Evolutionary conservation across 306 rosid species (phyloP).

Genomic region (Sindora glabra): DNA sequence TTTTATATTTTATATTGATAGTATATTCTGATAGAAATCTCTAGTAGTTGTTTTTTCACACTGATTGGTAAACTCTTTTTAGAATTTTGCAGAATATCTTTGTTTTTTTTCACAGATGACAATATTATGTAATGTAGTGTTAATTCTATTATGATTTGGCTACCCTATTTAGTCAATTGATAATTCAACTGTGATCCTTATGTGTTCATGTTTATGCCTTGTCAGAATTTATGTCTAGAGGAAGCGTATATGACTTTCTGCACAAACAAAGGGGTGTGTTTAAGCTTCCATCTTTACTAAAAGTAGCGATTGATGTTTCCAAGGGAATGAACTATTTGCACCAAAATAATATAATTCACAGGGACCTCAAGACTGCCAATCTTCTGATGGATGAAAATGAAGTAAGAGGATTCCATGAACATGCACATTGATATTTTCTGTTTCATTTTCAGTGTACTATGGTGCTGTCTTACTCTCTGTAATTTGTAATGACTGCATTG

Average conservation of each 20-base stretch:
- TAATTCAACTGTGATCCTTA: conserved; percentile 26
- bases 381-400: conserved; percentile 99
- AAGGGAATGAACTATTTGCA: conserved; percentile 98
- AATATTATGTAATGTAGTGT: conserved; percentile 7
- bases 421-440: conserved; percentile 15
- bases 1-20: neutral
- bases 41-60: neutral
- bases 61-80: neutral
- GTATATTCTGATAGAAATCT: neutral
- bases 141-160: conserved; percentile 25
- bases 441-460: conserved; percentile 9
- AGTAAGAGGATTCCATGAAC: conserved; percentile 45
- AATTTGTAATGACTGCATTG: conserved; percentile 1
- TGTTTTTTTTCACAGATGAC: conserved; percentile 14
- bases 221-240: conserved; percentile 94
- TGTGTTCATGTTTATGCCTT: conserved; percentile 29
- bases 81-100: conserved; percentile 13
- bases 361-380: conserved; percentile 99
- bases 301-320: conserved; percentile 88
- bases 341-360: conserved; percentile 94
- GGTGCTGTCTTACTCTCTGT: conserved; percentile 2
- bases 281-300: conserved; percentile 88
- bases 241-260: conserved; percentile 91
- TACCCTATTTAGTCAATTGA: conserved; percentile 8
- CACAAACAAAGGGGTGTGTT: conserved; percentile 86